Evolutionary conservation across 495 filamentous ascomycete species (phyloP), one percentile per base, ranked within the genome.

Genomic region (Physcia stellaris): DNA sequence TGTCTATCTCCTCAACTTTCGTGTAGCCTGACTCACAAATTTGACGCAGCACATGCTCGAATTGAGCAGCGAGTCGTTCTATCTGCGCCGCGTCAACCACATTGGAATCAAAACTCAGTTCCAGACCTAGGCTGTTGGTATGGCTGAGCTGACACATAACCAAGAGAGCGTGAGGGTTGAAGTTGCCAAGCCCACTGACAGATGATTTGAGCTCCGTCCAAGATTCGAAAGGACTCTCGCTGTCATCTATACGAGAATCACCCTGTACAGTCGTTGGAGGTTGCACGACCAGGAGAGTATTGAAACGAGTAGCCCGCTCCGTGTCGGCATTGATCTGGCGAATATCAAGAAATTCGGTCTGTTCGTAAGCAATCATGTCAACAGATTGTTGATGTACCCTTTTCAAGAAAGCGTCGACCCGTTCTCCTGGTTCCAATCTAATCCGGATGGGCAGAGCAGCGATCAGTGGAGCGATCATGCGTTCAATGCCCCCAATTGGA

Each of bases 401-500:
- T 2, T 55, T 45, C 9, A 75, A 45, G 35, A 63, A 67, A 24
- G 70, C 45, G 6, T 34, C 19, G 4, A 68, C 45, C 3, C 53
- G 48, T 19, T 56, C 32, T 1, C 51, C 50, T n/a, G 47, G 52
- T 19, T 65, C 53, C 10, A 74, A 55, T 34, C 56, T 43, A 12
- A 71, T 48, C 3, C 66, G 56, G 9, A 57, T 66, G 0, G 68
- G 67, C 2, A 70, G 59, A 3, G 70, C 72, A 2, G 69, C 67
- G 9, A 77, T 42, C 0, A 68, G 64, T 6, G 73, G 72, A 4
- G 68, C 73, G 22, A 63, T 59, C 28, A 77, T 58, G 7, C 70
- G 55, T 2, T 57, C 59, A 11, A 73, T 62, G 0, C 66, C 66
- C 6, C 61, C 52, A 12, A 73, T 49, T 18, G 64, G 52, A 21